Evolutionary conservation across 805 yeast genomes (phyloP), one percentile per base, ranked within the genome.

Genomic region (Saturnispora sekii): DNA sequence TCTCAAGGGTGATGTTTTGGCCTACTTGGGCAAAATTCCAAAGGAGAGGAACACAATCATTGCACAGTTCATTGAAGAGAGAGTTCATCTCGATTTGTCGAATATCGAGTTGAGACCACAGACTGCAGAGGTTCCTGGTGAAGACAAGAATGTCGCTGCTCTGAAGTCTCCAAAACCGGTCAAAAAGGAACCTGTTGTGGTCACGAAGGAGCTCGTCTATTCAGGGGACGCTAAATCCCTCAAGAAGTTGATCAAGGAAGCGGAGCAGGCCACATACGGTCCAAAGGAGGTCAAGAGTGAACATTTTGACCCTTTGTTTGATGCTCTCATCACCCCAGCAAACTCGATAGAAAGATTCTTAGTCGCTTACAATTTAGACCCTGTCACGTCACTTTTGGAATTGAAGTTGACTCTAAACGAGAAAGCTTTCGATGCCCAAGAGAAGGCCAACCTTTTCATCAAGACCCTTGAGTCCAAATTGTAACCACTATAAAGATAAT

Each of bases 1-100:
- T 35, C 70, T 90, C 51, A 85, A 84, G 65, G 97, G 97, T 51
- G 98, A 90, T 62, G 90, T 89, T 1, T 70, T 89, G 52, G 93
- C 94, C 0, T 79, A 76, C 59, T 57, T 89, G 43, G 97, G 97
- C 28, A 64, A 74, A 49, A 83, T 89, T 44, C 64, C 85, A 10
- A 55, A 67, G 33, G 78, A 74, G 8, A 65, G 81, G 6, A 77
- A 79, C 18, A 55, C 63, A 15, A 60, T 65, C 16, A 70, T 89
- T 47, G 69, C 84, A 5, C 65, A 74, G 29, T 80, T 68, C 57
- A 63, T 89, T 51, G 67, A 73, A 41, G 62, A 70, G 31, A 73
- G 73, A 51, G 73, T 75, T 50, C 80, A 76, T 54, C 67, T 88
- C 51, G 96, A 89, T 59, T 68, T 88, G 48, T 73, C 86, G 35